These are phyloP conservation scores for Acmispon strigosus DNA, from an alignment of 306 rosid species.

Conservation along the genomic window DNA sequence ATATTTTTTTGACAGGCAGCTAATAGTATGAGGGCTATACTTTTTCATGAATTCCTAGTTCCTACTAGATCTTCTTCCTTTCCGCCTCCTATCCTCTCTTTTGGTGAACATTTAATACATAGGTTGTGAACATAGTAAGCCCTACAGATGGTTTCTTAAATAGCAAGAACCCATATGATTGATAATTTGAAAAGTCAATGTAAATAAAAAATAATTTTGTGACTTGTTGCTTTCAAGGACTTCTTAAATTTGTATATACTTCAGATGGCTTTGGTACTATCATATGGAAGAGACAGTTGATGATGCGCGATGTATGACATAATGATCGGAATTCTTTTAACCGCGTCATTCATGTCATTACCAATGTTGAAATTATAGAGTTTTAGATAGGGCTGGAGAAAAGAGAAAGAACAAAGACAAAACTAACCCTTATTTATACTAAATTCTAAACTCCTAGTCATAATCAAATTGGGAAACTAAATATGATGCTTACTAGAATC, in stretches of 20 bases:
- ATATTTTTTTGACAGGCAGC: background rate
- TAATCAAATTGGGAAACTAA: too few relatives aligned
- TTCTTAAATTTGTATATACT: background rate
- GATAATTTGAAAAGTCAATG: background rate
- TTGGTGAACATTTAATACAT: background rate
- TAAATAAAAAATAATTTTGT: too few relatives aligned
- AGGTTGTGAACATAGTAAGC: background rate
- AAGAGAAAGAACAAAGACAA: too few relatives aligned
- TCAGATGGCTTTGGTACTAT: background rate
- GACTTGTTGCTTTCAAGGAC: background rate
- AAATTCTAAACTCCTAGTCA: too few relatives aligned
- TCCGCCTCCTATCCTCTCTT: background rate
- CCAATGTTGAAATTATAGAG: background rate
- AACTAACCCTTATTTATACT: too few relatives aligned
- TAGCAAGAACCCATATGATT: background rate
- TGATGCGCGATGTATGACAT: background rate
- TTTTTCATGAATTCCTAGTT: conserved; percentile 1
- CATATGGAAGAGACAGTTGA: background rate
- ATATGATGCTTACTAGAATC: too few relatives aligned
- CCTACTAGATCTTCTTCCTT: background rate
- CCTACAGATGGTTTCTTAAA: conserved; percentile 1
- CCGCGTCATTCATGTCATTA: background rate
- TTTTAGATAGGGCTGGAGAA: too few relatives aligned
- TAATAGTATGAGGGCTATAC: conserved; percentile 7
- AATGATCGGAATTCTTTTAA: background rate